phyloP scores from a whole-genome alignment of 2,329 filamentous ascomycete species.

The Arachnopeziza araneosa region DNA sequence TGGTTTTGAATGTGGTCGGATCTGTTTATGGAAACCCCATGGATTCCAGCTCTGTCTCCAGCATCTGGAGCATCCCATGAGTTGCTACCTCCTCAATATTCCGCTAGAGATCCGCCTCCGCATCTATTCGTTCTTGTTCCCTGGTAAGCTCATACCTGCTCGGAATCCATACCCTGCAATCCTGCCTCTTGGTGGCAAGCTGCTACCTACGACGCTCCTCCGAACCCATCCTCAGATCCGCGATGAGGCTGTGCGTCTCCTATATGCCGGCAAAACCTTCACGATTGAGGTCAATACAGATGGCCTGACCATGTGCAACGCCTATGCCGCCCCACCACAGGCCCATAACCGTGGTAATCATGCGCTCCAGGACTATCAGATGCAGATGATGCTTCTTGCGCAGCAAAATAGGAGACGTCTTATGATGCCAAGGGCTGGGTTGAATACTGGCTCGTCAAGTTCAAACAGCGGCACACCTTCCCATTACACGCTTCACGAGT shows the following conservation, averaged over 20 bases:
- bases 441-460: too few species aligned
- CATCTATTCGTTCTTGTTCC: conserved; percentile 14
- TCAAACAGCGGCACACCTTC: too few species aligned
- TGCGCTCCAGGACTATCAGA: conserved; percentile 78
- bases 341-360: conserved; percentile 46
- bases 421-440: conserved; percentile 75
- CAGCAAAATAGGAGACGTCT: conserved; percentile 79
- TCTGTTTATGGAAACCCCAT: conserved; percentile 11
- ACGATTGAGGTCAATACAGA: conserved; percentile 10
- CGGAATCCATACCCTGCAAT: conserved; percentile 1
- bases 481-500: too few species aligned
- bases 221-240: conserved; percentile 13
- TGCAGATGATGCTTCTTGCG: conserved; percentile 77
- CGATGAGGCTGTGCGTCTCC: conserved; percentile 9
- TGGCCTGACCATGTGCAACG: conserved; percentile 15
- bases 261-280: conserved; percentile 16
- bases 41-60: conserved; percentile 13
- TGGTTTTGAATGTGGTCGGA: conserved; percentile 12
- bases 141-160: conserved; percentile 10
- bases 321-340: conserved; percentile 1
- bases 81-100: conserved; percentile 15
- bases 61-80: conserved; percentile 4
- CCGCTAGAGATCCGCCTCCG: conserved; percentile 14
- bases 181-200: neutral
- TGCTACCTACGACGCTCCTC: conserved; percentile 2